Evolutionary conservation across 2,329 filamentous ascomycete species (phyloP), one percentile per base, ranked within the genome.

Genomic region (Diaporthe velutina): DNA sequence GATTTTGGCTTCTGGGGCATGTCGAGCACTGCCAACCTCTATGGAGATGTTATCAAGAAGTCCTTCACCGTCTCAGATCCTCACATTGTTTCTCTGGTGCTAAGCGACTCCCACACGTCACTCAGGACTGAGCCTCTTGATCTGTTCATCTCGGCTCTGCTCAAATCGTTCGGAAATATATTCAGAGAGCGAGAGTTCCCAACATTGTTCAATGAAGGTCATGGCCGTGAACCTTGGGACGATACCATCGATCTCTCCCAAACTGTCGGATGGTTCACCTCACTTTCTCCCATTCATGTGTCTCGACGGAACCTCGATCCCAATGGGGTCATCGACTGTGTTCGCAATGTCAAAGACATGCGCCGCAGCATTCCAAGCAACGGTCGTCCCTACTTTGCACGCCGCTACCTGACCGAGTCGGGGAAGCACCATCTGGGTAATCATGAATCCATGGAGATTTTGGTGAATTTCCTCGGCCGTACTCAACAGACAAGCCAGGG

Each of bases 211-310:
- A 61, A 61, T 15, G 58, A 61, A 42, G 58, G 58, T 12, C 58
- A 61, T n/a, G 58, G 58, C 15, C 58, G 58, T 28, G 58, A 61
- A n/a, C 35, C 58, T 61, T 61, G 58, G 58, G 58, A 61, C 15
- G 58, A 42, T 22, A 3, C n/a, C 38, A 61, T 61, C 9, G 58
- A 61, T 15, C 13, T 61, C 15, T 61, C 58, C 2, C 35, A 61
- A 22, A 61, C 58, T 19, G 58, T 61, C 2, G 58, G 58, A 28
- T 61, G 58, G 58, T 61, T 61, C n/a, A 61, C 58, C 58, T 61
- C 58, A 42, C 58, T 61, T 61, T 61, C n/a, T 42, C 58, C 58
- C 38, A 10, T 61, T 19, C 35, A 42, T 28, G n/a, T 61, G n/a
- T 42, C 58, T 61, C 58, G 58, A 30, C n/a, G 8, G 35, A 28